These are phyloP conservation scores for Amanita pseudoporphyria DNA, from an alignment of 768 basidiomycete genomes.

Conservation along the genomic window DNA sequence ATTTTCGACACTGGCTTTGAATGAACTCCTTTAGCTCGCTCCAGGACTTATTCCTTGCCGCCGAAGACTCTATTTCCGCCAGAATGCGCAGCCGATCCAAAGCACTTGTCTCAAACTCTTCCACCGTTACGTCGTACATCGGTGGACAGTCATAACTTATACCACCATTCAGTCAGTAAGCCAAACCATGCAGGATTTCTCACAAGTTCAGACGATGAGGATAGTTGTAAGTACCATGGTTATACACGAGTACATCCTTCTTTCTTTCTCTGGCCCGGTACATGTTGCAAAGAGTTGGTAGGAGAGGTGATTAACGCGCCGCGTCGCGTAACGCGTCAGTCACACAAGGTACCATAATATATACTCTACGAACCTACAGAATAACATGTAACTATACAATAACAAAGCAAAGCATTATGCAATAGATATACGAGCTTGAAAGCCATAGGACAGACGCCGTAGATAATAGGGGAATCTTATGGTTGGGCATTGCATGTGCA, in stretches of 20 bases:
- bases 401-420: constrained; percentile 1
- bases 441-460: not conserved
- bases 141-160: constrained; percentile 83
- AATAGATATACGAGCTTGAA: not conserved
- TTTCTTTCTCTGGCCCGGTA: constrained; percentile 26
- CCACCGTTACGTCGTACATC: constrained; percentile 79
- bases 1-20: constrained; percentile 54
- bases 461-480: not conserved
- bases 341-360: not conserved
- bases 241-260: constrained; percentile 16
- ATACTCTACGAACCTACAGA: not conserved
- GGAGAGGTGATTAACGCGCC: not conserved
- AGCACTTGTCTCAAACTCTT: constrained; percentile 91
- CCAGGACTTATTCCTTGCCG: constrained; percentile 73
- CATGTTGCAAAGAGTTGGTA: constrained; percentile 15
- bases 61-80: constrained; percentile 85
- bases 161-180: not conserved
- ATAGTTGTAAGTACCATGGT: constrained; percentile 35
- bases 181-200: constrained; percentile 14
- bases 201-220: constrained; percentile 78
- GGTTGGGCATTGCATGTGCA: no score
- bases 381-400: not conserved
- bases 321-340: constrained; percentile 4
- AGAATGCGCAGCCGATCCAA: constrained; percentile 81
- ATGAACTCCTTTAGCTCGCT: constrained; percentile 68